Evolutionary conservation across 2,329 filamentous ascomycete genomes (phyloP).

Genomic region (Aureobasidium sp.): DNA sequence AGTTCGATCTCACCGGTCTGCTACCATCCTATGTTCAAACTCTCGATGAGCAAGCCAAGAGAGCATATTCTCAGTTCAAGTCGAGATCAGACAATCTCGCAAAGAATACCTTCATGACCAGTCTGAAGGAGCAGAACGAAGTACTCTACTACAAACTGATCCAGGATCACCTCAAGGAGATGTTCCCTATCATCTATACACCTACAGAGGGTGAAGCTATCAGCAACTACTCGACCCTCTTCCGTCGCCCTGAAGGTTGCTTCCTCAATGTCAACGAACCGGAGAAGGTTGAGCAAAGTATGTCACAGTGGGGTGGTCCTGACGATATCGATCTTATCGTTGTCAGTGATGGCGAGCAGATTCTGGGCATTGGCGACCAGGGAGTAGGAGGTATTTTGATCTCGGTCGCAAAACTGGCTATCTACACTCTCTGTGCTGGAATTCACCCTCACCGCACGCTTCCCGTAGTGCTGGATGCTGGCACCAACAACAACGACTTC

Average conservation of each 20-base stretch:
- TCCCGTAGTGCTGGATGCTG: slow-evolving; percentile 76
- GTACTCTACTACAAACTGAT: slow-evolving; percentile 77
- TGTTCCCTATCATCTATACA: slow-evolving; percentile 87
- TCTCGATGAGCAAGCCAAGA: slow-evolving; percentile 64
- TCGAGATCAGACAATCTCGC: slow-evolving; percentile 56
- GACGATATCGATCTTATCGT: slow-evolving; percentile 86
- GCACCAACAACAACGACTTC: slow-evolving; percentile 70
- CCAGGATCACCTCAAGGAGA: slow-evolving; percentile 70
- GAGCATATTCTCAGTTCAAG: slow-evolving; percentile 74
- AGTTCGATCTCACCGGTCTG: slow-evolving; percentile 64
- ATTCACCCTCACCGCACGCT: slow-evolving; percentile 71
- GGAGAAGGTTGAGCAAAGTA: slow-evolving; percentile 55
- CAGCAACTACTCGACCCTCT: slow-evolving; percentile 70
- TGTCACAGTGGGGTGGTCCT: slow-evolving; percentile 58
- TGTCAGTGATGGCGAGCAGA: slow-evolving; percentile 64
- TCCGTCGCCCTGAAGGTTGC: slow-evolving; percentile 70
- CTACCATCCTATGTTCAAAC: slow-evolving; percentile 65
- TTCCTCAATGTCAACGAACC: slow-evolving; percentile 67
- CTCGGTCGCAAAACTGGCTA: slow-evolving; percentile 70
- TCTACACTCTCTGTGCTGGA: slow-evolving; percentile 80
- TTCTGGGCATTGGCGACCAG: slow-evolving; percentile 83
- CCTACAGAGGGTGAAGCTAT: slow-evolving; percentile 87
- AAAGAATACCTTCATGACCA: slow-evolving; percentile 84
- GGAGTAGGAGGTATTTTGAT: slow-evolving; percentile 80
- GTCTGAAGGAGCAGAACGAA: slow-evolving; percentile 76